Percentiles rank a stretch among this genome's conserved stretches.
phyloP scores from a whole-genome alignment of 108 stramenopile genomes.

The Craspedostauros australis region DNA sequence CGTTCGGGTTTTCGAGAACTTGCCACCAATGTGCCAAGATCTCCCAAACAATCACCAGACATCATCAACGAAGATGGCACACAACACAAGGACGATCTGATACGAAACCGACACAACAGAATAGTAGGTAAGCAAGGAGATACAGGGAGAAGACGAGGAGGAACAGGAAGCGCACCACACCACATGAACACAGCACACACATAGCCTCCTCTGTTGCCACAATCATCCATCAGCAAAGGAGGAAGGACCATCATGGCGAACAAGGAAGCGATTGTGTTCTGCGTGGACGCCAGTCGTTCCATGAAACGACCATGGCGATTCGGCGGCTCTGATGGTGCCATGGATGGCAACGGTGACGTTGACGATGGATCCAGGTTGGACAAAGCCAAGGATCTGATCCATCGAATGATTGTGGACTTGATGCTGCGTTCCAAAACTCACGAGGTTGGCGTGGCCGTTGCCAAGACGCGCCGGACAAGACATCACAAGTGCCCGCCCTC shows the following conservation, averaged over 20 bases:
- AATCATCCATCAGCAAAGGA: neutral
- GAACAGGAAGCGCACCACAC: too few species aligned
- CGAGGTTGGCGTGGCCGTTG: slow-evolving; percentile 51
- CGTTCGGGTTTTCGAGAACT: too few species aligned
- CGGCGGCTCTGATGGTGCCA: neutral
- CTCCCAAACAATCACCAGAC: too few species aligned
- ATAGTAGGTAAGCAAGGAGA: too few species aligned
- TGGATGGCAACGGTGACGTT: neutral
- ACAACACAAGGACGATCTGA: too few species aligned
- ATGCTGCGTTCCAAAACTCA: slow-evolving; percentile 55
- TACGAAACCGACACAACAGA: too few species aligned
- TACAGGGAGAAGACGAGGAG: too few species aligned
- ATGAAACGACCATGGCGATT: slow-evolving; percentile 42
- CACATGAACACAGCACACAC: too few species aligned
- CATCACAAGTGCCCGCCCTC: slow-evolving; percentile 29
- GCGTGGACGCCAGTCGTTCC: slow-evolving; percentile 57
- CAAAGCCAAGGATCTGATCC: slow-evolving; percentile 35
- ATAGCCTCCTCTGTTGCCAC: too few species aligned
- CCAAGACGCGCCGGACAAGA: slow-evolving; percentile 40
- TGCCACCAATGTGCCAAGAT: too few species aligned
- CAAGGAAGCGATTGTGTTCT: slow-evolving; percentile 70
- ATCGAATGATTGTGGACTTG: slow-evolving; percentile 43
- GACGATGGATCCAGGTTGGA: neutral
- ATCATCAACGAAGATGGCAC: too few species aligned
- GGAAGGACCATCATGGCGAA: neutral